Conservation (phyloP, 139 green algal species). For the Ulvella scutata region DNA sequence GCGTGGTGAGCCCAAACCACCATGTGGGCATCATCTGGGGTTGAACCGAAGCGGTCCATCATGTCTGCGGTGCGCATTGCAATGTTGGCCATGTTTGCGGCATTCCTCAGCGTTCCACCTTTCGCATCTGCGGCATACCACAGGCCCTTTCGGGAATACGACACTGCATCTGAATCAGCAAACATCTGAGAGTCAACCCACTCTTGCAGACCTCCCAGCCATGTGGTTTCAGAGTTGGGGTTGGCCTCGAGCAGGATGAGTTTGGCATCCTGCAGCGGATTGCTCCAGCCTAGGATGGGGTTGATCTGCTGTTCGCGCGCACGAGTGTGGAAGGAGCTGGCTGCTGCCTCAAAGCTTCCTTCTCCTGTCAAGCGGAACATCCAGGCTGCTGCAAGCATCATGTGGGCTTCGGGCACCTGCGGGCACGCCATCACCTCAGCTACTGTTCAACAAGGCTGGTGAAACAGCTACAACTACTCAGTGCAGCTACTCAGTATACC, state of each 20-base stretch:
- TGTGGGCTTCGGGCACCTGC: not conserved
- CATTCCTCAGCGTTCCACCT: not conserved
- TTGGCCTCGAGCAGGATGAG: not conserved
- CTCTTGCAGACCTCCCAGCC: not conserved
- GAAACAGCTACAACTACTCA: too few relatives aligned
- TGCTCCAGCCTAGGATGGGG: not conserved
- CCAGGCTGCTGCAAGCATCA: not conserved
- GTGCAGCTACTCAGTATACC: too few relatives aligned
- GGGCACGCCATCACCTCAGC: too few relatives aligned
- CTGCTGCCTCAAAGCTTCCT: not conserved
- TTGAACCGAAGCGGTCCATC: not conserved
- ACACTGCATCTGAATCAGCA: not conserved
- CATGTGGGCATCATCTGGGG: not conserved
- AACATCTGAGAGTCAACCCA: conserved; percentile 1
- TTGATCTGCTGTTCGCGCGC: conserved; percentile 2
- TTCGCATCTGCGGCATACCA: not conserved
- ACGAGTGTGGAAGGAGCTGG: not conserved
- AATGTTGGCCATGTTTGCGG: not conserved
- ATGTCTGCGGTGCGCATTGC: not conserved
- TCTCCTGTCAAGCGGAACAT: not conserved
- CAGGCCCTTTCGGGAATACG: not conserved
- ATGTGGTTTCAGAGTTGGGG: not conserved
- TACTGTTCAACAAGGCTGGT: too few relatives aligned
- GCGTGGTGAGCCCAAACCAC: not conserved
- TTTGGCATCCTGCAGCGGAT: not conserved